These are phyloP conservation scores for Geranium rotundifolium DNA, from an alignment of 345 rosid species.

Conservation along the genomic window DNA sequence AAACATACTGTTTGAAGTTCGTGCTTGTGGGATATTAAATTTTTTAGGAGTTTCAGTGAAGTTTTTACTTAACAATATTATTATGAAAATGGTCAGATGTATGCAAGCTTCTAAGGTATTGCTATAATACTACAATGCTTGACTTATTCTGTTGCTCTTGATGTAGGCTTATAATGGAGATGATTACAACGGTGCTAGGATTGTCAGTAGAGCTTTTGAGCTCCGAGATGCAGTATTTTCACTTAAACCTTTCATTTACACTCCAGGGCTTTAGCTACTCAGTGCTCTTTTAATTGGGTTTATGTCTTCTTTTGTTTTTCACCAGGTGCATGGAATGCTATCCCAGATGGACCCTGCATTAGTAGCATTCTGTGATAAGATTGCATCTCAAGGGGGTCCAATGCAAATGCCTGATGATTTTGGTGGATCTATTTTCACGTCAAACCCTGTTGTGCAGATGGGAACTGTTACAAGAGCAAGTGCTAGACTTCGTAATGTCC, in stretches of 20 bases:
- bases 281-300: background rate
- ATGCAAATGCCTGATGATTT: slow-evolving; percentile 61
- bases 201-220: slow-evolving; percentile 86
- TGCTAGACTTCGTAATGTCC: slow-evolving; percentile 92
- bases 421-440: slow-evolving; percentile 46
- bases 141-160: slow-evolving; percentile 3
- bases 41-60: background rate
- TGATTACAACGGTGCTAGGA: slow-evolving; percentile 93
- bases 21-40: no score
- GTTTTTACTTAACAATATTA: background rate
- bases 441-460: slow-evolving; percentile 65
- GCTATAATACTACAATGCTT: background rate
- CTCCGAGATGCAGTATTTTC: slow-evolving; percentile 81
- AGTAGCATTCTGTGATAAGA: slow-evolving; percentile 73
- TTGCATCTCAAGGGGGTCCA: slow-evolving; percentile 83
- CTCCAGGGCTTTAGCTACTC: background rate
- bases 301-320: slow-evolving; percentile 2
- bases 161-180: slow-evolving; percentile 79
- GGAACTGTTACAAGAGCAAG: slow-evolving; percentile 76
- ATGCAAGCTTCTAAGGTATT: background rate
- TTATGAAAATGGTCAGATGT: background rate
- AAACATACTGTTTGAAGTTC: background rate
- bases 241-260: background rate
- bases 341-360: slow-evolving; percentile 99
- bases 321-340: slow-evolving; percentile 91